Percentiles rank a stretch among this genome's conserved stretches.
Conservation (phyloP, 331 rosid genomes). For the Quercus lobata region DNA sequence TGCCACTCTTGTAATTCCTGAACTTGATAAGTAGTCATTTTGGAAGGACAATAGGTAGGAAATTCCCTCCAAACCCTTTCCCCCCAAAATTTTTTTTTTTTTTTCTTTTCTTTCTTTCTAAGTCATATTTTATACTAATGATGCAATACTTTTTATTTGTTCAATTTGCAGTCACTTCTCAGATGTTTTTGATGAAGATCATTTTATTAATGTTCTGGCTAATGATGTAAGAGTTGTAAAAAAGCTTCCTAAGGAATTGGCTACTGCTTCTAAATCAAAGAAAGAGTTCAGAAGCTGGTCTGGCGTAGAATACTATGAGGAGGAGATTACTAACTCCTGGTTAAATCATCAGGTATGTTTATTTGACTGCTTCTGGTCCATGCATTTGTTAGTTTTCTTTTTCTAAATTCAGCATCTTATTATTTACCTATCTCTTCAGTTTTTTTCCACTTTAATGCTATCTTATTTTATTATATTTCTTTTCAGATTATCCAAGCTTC, state of each 20-base stretch:
- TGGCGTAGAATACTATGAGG: conserved; percentile 69
- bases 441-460: not conserved
- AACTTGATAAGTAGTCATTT: conserved; percentile 85
- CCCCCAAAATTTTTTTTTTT: too few species aligned
- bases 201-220: conserved; percentile 69
- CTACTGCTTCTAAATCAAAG: conserved; percentile 40
- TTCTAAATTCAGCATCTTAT: not conserved
- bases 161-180: conserved; percentile 73
- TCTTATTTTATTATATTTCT: not conserved
- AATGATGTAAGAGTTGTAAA: conserved; percentile 68
- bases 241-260: conserved; percentile 64
- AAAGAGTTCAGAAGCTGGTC: conserved; percentile 95
- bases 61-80: not conserved
- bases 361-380: conserved; percentile 12
- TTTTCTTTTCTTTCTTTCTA: too few species aligned
- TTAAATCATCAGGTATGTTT: conserved; percentile 50
- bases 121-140: conserved; percentile 11
- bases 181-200: conserved; percentile 82
- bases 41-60: conserved; percentile 86
- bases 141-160: conserved; percentile 16
- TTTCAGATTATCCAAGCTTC: conserved; percentile 85
- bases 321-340: conserved; percentile 82
- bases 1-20: conserved; percentile 92
- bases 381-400: not conserved
- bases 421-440: conserved; percentile 6